A percentile compares a stretch with the other conserved stretches of the same genome.
Evolutionary conservation across 371 early-diverging fungal genomes (phyloP).

Genomic region (Rhizopus stolonifer): DNA sequence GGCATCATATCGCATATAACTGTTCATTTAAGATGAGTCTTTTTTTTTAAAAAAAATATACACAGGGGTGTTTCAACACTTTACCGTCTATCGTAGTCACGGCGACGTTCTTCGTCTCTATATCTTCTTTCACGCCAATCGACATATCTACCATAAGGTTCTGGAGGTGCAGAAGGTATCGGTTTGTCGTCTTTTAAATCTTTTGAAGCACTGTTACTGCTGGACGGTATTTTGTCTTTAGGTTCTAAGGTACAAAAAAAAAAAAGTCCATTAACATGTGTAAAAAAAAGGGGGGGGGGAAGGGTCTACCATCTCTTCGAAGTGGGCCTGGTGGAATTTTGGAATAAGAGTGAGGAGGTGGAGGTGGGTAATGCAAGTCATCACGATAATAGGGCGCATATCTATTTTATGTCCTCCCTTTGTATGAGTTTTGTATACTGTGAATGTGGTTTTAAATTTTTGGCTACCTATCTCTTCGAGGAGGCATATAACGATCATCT

Average conservation of each 20-base stretch:
- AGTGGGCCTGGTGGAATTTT: conserved; percentile 27
- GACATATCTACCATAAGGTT: conserved; percentile 29
- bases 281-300: conserved; percentile 1
- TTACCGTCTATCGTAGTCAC: conserved; percentile 46
- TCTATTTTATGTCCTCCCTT: conserved; percentile 38
- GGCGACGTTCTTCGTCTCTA: conserved; percentile 48
- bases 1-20: conserved; percentile 38
- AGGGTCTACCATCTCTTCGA: conserved; percentile 39
- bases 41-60: too few species aligned
- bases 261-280: conserved; percentile 1
- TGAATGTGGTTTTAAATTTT: not conserved
- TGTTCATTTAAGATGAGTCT: not conserved
- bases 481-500: conserved; percentile 42
- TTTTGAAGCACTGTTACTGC: conserved; percentile 20
- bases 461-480: conserved; percentile 31
- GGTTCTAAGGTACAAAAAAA: conserved; percentile 4
- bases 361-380: conserved; percentile 33
- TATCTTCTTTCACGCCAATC: conserved; percentile 49
- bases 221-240: conserved; percentile 20
- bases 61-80: too few species aligned
- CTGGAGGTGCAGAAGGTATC: conserved; percentile 6
- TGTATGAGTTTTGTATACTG: not conserved
- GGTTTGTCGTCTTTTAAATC: conserved; percentile 36
- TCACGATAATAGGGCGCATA: conserved; percentile 52
- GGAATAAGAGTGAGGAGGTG: conserved; percentile 38